These are phyloP conservation scores for Solanum piurae DNA, from an alignment of 257 asterid species.

Conservation along the genomic window DNA sequence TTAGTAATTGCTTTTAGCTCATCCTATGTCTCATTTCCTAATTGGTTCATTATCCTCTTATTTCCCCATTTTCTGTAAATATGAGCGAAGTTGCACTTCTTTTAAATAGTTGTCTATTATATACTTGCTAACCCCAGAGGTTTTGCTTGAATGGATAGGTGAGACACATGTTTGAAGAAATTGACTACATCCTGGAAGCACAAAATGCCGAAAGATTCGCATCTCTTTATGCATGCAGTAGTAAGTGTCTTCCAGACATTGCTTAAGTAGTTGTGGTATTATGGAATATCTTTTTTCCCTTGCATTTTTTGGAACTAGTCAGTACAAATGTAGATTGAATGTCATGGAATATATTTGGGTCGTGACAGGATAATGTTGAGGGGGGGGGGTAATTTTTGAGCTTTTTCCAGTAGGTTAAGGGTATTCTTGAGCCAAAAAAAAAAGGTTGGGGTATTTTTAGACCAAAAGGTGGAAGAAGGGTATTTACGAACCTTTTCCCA, in stretches of 20 bases:
- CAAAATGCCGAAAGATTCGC: conserved; percentile 96
- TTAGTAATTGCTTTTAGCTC: neutral
- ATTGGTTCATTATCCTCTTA: neutral
- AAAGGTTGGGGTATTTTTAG: neutral
- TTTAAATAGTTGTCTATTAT: conserved; percentile 2
- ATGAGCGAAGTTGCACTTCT: neutral
- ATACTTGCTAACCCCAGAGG: conserved; percentile 7
- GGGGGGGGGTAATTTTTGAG: neutral
- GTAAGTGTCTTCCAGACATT: conserved; percentile 34
- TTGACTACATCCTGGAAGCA: conserved; percentile 93
- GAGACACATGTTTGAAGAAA: conserved; percentile 96
- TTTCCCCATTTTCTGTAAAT: neutral
- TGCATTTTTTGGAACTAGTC: neutral
- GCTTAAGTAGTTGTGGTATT: neutral
- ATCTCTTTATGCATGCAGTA: conserved; percentile 48
- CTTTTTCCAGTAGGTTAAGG: neutral
- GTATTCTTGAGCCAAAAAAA: neutral
- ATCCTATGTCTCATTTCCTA: neutral
- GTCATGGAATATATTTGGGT: neutral
- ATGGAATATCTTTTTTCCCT: neutral
- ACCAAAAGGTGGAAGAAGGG: neutral
- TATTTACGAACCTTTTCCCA: neutral
- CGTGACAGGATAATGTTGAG: neutral
- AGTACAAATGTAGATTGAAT: neutral
- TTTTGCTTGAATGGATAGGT: conserved; percentile 51